Evolutionary conservation across 1,284 basidiomycete species (phyloP).

Genomic region (Rhodotorula sp.): DNA sequence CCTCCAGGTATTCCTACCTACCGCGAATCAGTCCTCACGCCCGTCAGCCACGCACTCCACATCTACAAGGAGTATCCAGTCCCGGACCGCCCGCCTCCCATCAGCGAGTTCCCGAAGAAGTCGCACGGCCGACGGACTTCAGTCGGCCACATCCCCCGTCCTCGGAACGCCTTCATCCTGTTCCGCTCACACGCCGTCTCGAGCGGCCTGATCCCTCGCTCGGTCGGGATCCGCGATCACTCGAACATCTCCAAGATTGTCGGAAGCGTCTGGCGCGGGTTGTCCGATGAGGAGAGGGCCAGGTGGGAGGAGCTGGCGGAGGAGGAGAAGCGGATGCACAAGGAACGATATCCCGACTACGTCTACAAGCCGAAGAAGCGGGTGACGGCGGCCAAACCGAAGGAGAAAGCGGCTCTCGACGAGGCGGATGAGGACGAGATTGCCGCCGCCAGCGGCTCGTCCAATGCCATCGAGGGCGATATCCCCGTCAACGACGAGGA

Average conservation of each 20-base stretch:
- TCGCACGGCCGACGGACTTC: conserved; percentile 22
- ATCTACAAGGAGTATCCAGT: background rate
- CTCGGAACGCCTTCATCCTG: conserved; percentile 89
- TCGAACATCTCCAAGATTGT: conserved; percentile 30
- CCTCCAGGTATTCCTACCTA: background rate
- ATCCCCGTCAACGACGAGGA: too few species aligned
- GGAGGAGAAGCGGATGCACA: conserved; percentile 29
- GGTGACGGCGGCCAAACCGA: background rate
- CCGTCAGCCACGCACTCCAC: conserved; percentile 7
- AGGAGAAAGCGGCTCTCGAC: background rate
- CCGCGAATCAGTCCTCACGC: background rate
- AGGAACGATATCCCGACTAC: conserved; percentile 26
- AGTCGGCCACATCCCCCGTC: conserved; percentile 74
- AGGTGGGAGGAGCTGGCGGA: conserved; percentile 33
- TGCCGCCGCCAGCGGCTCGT: conserved; percentile 1
- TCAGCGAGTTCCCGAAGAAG: conserved; percentile 12
- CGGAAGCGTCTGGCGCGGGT: conserved; percentile 25
- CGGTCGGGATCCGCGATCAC: conserved; percentile 55
- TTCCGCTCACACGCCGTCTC: conserved; percentile 83
- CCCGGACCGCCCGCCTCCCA: background rate
- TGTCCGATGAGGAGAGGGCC: conserved; percentile 11
- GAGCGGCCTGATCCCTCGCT: conserved; percentile 70
- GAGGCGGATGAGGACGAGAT: conserved; percentile 5
- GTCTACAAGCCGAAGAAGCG: conserved; percentile 18
- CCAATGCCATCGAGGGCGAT: background rate